Base-by-base conservation (phyloP, 441 rosid species). In the Monsonia emarginata region DNA sequence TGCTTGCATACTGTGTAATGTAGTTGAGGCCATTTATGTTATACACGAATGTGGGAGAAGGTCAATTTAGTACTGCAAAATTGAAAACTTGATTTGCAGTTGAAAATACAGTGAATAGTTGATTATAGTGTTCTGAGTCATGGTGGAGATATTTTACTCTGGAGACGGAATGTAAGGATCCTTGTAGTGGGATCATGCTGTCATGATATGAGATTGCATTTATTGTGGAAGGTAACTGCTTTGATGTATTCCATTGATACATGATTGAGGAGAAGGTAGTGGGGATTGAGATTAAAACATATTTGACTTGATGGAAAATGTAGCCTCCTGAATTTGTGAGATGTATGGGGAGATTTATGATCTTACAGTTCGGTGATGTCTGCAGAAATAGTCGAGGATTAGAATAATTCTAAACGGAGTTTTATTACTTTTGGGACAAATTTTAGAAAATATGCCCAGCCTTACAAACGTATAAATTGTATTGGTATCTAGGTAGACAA, bases 161-260 rank as follows among this genome's bases (percentile, higher is more conserved):
- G 18, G 61, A 26, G 31, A 57, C 32, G 14, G 61, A 30, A 63
- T 61, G 19, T 64, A 31, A 63, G 46, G 30, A 50, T 68, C 63
- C 40, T 13, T 58, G 5, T 57, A 27, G 54, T 18, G 38, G 69
- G 42, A 44, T 52, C 42, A 65, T 64, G 21, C 16, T 69, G 57
- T 42, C 59, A 22, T 38, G 34, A 68, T 68, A 63, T 61, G 65
- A 34, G 38, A 27, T 61, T 65, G 71, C 62, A 27, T 34, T 42
- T 64, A 31, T 72, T 60, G 28, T 69, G 64, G 25, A 26, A 69
- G 67, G 65, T 60, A 32, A 66, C 65, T 60, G 42, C 65, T 64
- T 73, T 62, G 27, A 32, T 60, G 31, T 58, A 24, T 22, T 42
- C 68, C 65, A 25, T 27, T 62, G 63, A 61, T 71, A 67, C 54